A percentile compares a stretch with the other conserved stretches of the same genome.
These are phyloP conservation scores for Trifolium fragiferum DNA, from an alignment of 306 rosid species.

Conservation along the genomic window DNA sequence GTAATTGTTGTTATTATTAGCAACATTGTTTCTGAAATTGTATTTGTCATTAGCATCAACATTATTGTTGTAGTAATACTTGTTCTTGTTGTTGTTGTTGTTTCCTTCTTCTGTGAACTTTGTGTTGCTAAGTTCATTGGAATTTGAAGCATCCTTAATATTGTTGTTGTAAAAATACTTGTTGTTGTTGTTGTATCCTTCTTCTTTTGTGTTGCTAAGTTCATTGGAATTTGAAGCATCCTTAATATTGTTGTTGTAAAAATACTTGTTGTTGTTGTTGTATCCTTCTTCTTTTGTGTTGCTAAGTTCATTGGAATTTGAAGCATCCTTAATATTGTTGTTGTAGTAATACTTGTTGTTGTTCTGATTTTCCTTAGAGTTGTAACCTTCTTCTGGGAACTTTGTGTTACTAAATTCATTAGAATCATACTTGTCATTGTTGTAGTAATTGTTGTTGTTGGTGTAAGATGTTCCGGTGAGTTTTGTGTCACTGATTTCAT, in stretches of 20 bases:
- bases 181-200: conserved; percentile 43
- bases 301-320: conserved; percentile 25
- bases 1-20: conserved; percentile 32
- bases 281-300: conserved; percentile 45
- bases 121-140: conserved; percentile 35
- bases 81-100: conserved; percentile 45
- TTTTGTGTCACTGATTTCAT: conserved; percentile 35
- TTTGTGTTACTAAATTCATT: conserved; percentile 41
- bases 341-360: conserved; percentile 37
- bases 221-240: conserved; percentile 38
- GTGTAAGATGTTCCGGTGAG: conserved; percentile 1
- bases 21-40: too few species aligned
- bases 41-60: too few species aligned
- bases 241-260: conserved; percentile 39
- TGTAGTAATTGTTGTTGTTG: conserved; percentile 27
- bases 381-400: conserved; percentile 49
- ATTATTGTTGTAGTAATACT: conserved; percentile 34
- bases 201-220: conserved; percentile 39
- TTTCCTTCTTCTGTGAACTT: conserved; percentile 48
- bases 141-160: conserved; percentile 32
- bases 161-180: conserved; percentile 36
- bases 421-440: conserved; percentile 32
- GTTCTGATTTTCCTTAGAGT: conserved; percentile 43
- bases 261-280: conserved; percentile 44
- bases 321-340: conserved; percentile 40